Conservation (phyloP, 768 basidiomycete genomes). For the Asterophora lycoperdoides region DNA sequence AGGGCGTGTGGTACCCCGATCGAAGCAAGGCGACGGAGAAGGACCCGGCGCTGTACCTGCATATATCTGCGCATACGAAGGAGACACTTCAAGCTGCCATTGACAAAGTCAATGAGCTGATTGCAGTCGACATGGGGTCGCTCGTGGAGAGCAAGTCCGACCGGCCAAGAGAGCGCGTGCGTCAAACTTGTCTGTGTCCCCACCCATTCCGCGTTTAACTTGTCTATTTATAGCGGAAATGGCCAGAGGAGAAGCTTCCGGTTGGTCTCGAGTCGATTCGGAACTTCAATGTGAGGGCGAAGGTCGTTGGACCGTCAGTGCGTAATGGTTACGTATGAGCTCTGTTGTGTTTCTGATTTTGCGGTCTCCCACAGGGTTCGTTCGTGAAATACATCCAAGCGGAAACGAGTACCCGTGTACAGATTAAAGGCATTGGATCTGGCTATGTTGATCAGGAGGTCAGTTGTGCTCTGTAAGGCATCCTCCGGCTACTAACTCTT, state of each 20-base stretch:
- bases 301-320: slow-evolving; percentile 93
- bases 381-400: slow-evolving; percentile 99
- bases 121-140: slow-evolving; percentile 71
- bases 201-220: neutral
- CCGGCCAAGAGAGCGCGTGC: slow-evolving; percentile 60
- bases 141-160: slow-evolving; percentile 78
- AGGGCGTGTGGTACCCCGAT: slow-evolving; percentile 97
- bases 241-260: slow-evolving; percentile 95
- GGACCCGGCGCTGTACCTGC: slow-evolving; percentile 91
- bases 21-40: slow-evolving; percentile 84
- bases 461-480: slow-evolving; percentile 32
- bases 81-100: slow-evolving; percentile 65
- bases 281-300: slow-evolving; percentile 97
- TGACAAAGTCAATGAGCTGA: slow-evolving; percentile 69
- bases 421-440: slow-evolving; percentile 93
- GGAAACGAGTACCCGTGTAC: slow-evolving; percentile 93
- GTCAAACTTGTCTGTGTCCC: slow-evolving; percentile 8
- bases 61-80: slow-evolving; percentile 74
- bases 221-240: slow-evolving; percentile 63
- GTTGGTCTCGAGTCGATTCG: slow-evolving; percentile 87
- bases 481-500: neutral
- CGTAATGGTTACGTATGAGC: slow-evolving; percentile 19
- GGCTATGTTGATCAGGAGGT: slow-evolving; percentile 93
- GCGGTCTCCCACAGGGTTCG: slow-evolving; percentile 55
- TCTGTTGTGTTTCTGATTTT: neutral